Evolutionary conservation across 495 filamentous ascomycete species (phyloP).

Genomic region (Aspergillus heteromorphus): DNA sequence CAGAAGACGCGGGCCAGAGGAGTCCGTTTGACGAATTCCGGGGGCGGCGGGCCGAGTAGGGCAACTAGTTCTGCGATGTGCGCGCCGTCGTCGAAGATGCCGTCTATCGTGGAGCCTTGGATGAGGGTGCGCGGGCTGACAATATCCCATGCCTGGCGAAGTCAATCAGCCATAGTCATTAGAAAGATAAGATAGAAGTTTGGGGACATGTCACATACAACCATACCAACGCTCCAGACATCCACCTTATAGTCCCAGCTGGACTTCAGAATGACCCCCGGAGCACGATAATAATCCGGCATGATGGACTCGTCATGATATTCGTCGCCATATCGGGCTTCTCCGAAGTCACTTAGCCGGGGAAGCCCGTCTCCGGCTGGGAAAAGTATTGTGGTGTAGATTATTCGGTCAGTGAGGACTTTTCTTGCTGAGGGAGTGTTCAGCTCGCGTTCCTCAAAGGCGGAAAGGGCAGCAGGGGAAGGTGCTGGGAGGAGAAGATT

Average conservation of each 20-base stretch:
- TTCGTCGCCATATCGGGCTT: slow-evolving; percentile 21
- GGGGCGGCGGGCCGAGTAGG: slow-evolving; percentile 36
- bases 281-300: slow-evolving; percentile 18
- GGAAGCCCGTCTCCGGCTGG: slow-evolving; percentile 10
- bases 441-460: slow-evolving; percentile 15
- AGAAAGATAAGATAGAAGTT: not conserved
- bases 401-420: slow-evolving; percentile 17
- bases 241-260: slow-evolving; percentile 34
- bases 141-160: slow-evolving; percentile 15
- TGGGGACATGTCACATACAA: slow-evolving; percentile 5
- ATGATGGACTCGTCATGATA: slow-evolving; percentile 17
- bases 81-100: slow-evolving; percentile 17
- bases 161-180: not conserved
- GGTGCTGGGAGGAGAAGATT: slow-evolving; percentile 17
- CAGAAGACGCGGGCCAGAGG: slow-evolving; percentile 17
- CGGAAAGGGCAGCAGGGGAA: not conserved
- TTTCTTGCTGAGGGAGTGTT: slow-evolving; percentile 14
- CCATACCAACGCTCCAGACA: slow-evolving; percentile 37
- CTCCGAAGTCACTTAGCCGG: slow-evolving; percentile 25
- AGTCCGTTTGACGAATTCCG: slow-evolving; percentile 24
- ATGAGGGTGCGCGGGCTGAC: slow-evolving; percentile 12
- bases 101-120: slow-evolving; percentile 12
- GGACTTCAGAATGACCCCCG: slow-evolving; percentile 32
- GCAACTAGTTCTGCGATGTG: slow-evolving; percentile 38
- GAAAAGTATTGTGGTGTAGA: slow-evolving; percentile 10